phyloP scores from a whole-genome alignment of 495 filamentous ascomycete genomes.

The Clohesyomyces aquaticus region DNA sequence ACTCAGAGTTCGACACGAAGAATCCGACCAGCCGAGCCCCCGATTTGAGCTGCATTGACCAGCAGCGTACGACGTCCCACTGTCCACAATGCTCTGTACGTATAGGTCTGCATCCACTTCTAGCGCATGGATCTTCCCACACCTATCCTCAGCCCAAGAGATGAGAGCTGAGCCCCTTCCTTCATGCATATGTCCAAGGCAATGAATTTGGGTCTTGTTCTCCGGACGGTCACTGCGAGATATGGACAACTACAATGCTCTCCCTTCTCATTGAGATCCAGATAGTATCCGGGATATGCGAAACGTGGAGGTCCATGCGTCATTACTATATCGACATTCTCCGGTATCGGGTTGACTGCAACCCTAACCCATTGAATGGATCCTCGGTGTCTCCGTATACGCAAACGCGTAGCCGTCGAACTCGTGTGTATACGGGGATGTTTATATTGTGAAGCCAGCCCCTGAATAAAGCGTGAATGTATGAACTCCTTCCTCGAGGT shows the following conservation, averaged over 20 bases:
- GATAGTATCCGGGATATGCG: not conserved
- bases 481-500: constrained; percentile 23
- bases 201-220: constrained; percentile 57
- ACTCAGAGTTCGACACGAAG: no score
- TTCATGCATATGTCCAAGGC: constrained; percentile 64
- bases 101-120: no score
- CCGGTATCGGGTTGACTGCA: not conserved
- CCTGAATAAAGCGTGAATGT: constrained; percentile 4
- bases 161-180: constrained; percentile 33
- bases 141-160: not conserved
- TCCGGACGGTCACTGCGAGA: constrained; percentile 44
- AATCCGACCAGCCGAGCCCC: no score
- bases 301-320: constrained; percentile 20
- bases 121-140: no score
- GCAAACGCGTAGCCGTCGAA: constrained; percentile 18
- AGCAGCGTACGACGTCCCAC: no score
- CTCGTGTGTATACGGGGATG: constrained; percentile 18
- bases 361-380: constrained; percentile 25
- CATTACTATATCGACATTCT: constrained; percentile 28
- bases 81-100: no score
- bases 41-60: no score
- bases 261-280: constrained; percentile 2
- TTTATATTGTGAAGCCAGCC: constrained; percentile 19
- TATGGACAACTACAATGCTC: constrained; percentile 9
- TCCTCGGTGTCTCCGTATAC: constrained; percentile 22